phyloP scores from a whole-genome alignment of 768 basidiomycete species.

The Mycena crocata region DNA sequence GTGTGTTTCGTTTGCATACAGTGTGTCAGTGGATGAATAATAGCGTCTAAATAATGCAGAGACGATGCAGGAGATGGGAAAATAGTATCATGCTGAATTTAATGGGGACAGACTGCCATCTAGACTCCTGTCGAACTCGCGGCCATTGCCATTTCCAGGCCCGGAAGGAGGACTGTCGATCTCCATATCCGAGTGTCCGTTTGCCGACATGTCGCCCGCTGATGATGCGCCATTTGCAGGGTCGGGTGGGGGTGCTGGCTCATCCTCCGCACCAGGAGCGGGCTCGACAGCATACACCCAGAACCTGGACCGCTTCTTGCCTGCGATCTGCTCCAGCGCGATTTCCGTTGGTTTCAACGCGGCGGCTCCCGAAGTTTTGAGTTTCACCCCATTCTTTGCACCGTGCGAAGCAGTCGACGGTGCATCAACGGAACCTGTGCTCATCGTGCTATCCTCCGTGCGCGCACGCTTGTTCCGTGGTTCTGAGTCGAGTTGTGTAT shows the following conservation, averaged over 20 bases:
- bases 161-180: slow-evolving; percentile 37
- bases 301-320: slow-evolving; percentile 88
- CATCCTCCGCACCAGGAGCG: slow-evolving; percentile 52
- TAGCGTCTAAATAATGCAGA: slow-evolving; percentile 37
- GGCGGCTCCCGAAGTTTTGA: slow-evolving; percentile 70
- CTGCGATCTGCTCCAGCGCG: slow-evolving; percentile 79
- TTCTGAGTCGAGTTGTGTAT: slow-evolving; percentile 60
- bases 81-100: slow-evolving; percentile 45
- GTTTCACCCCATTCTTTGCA: slow-evolving; percentile 51
- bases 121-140: slow-evolving; percentile 47
- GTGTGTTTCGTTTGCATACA: slow-evolving; percentile 19
- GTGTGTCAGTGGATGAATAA: slow-evolving; percentile 33
- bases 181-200: slow-evolving; percentile 27
- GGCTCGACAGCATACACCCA: slow-evolving; percentile 93
- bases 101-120: slow-evolving; percentile 58
- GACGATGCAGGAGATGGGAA: slow-evolving; percentile 22
- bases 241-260: slow-evolving; percentile 25
- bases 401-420: slow-evolving; percentile 46
- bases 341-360: slow-evolving; percentile 78
- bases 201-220: slow-evolving; percentile 10
- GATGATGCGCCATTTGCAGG: slow-evolving; percentile 38
- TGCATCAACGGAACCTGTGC: slow-evolving; percentile 62
- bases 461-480: slow-evolving; percentile 76
- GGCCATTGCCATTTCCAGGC: slow-evolving; percentile 35
- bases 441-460: slow-evolving; percentile 79